These are phyloP conservation scores for Cystobasidiaceae sp. DNA, from an alignment of 1,284 basidiomycete genomes.

Conservation along the genomic window DNA sequence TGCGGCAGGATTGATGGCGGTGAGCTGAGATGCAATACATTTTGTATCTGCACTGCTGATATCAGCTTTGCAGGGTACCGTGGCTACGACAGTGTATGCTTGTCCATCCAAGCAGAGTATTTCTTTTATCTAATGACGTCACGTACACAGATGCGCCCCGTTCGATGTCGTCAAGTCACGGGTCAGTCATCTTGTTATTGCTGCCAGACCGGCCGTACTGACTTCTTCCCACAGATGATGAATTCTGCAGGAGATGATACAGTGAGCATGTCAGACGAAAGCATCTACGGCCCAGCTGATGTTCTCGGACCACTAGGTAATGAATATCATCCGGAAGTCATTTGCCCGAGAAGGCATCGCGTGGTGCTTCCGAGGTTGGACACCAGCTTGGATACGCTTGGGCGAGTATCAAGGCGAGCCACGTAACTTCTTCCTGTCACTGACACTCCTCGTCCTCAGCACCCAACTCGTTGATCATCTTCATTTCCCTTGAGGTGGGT, in stretches of 20 bases:
- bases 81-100: slow-evolving; percentile 70
- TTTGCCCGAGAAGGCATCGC: slow-evolving; percentile 72
- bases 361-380: slow-evolving; percentile 82
- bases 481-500: slow-evolving; percentile 16
- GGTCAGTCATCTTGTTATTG: slow-evolving; percentile 25
- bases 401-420: background rate
- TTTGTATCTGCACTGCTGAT: background rate
- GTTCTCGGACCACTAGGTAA: slow-evolving; percentile 54
- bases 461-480: slow-evolving; percentile 16
- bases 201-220: background rate
- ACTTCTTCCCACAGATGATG: slow-evolving; percentile 63
- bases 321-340: slow-evolving; percentile 64
- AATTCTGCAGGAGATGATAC: slow-evolving; percentile 74
- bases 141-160: slow-evolving; percentile 60
- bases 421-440: background rate
- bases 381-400: slow-evolving; percentile 43
- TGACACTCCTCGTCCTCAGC: background rate
- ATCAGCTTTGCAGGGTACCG: slow-evolving; percentile 56
- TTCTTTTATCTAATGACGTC: background rate
- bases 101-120: background rate
- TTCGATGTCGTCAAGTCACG: slow-evolving; percentile 80
- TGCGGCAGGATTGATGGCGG: slow-evolving; percentile 72
- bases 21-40: background rate
- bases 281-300: background rate
- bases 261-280: slow-evolving; percentile 49